Evolutionary conservation across 2,329 filamentous ascomycete species (phyloP).

Genomic region (Botrytis porri): DNA sequence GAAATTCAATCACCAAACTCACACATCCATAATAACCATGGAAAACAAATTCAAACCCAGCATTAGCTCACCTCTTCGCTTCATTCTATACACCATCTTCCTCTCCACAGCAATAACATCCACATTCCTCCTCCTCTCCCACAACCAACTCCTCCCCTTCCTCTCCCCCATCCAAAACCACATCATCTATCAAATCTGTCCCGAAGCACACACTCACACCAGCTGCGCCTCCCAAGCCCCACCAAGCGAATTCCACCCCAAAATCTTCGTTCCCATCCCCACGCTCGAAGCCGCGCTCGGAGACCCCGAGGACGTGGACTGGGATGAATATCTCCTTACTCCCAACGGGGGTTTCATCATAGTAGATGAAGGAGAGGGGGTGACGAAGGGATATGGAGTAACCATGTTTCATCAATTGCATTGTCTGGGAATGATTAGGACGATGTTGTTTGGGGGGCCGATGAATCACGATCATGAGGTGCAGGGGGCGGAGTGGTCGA

Average conservation of each 20-base stretch:
- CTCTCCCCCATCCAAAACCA: not conserved
- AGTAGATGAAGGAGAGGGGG: not conserved
- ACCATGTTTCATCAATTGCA: slow-evolving; percentile 7
- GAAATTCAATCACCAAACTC: not conserved
- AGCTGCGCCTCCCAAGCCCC: not conserved
- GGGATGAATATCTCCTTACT: not conserved
- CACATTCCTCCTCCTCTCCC: not conserved
- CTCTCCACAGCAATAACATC: not conserved
- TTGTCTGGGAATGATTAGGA: not conserved
- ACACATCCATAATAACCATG: not conserved
- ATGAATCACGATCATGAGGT: slow-evolving; percentile 6
- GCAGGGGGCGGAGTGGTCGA: not conserved
- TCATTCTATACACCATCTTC: not conserved
- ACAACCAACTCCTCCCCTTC: not conserved
- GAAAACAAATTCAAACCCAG: not conserved
- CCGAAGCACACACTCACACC: not conserved
- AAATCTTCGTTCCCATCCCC: not conserved
- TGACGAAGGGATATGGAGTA: not conserved
- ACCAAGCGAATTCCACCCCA: not conserved
- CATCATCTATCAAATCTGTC: not conserved
- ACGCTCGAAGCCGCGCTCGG: not conserved
- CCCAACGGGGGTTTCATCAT: not conserved
- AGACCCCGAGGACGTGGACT: not conserved
- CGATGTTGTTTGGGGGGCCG: not conserved
- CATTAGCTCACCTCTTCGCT: not conserved